These are phyloP conservation scores for Lecanicillium sp. DNA, from an alignment of 2,329 filamentous ascomycete species.

Conservation along the genomic window DNA sequence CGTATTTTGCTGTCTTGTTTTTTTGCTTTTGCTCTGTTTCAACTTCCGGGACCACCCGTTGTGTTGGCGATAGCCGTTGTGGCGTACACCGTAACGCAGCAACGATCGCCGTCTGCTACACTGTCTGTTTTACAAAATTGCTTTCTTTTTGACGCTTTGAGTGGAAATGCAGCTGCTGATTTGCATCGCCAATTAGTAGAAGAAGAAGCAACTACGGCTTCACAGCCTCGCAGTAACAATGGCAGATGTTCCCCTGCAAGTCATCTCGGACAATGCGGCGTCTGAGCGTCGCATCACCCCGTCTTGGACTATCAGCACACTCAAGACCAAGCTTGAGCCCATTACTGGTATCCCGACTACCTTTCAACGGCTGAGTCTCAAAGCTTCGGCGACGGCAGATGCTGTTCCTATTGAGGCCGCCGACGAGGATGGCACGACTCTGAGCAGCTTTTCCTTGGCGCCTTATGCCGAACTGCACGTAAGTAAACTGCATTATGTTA, in stretches of 20 bases:
- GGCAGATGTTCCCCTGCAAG: constrained; percentile 66
- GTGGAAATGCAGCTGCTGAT: too few species aligned
- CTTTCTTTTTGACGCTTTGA: too few species aligned
- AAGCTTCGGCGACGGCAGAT: constrained; percentile 47
- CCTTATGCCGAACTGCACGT: constrained; percentile 75
- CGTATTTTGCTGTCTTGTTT: too few species aligned
- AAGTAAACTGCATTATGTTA: too few species aligned
- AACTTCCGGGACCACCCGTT: too few species aligned
- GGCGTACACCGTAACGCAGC: too few species aligned
- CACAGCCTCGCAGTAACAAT: too few species aligned
- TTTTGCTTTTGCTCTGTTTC: too few species aligned
- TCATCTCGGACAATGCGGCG: constrained; percentile 66
- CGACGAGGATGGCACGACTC: constrained; percentile 62
- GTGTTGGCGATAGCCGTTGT: too few species aligned
- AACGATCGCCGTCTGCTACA: too few species aligned
- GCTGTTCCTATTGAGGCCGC: constrained; percentile 57
- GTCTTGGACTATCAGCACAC: constrained; percentile 76
- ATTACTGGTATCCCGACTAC: constrained; percentile 85
- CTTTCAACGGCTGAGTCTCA: constrained; percentile 68
- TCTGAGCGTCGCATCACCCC: constrained; percentile 89
- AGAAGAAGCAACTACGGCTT: not conserved
- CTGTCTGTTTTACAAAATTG: too few species aligned
- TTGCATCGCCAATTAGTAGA: too few species aligned
- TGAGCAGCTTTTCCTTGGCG: constrained; percentile 58
- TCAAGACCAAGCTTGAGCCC: constrained; percentile 83